phyloP scores from a whole-genome alignment of 2,329 filamentous ascomycete genomes.

The Colletotrichum brevisporum region DNA sequence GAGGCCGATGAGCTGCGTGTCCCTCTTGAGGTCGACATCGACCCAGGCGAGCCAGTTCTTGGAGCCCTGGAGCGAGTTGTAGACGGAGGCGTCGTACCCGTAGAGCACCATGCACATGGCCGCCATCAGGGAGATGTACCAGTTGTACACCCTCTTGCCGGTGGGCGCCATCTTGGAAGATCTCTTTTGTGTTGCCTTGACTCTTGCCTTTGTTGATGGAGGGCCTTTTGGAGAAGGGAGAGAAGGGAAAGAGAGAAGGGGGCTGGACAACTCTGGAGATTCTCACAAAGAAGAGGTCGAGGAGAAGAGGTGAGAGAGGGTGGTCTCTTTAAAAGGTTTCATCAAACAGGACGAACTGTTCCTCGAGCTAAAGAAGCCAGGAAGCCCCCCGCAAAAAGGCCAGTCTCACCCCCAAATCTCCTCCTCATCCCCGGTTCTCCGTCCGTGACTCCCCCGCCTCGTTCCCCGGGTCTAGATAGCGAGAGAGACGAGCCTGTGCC shows the following conservation, averaged over 20 bases:
- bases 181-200: not conserved
- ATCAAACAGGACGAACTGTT: not conserved
- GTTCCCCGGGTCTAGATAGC: constrained; percentile 32
- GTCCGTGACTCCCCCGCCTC: constrained; percentile 8
- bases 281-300: not conserved
- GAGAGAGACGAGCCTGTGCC: not conserved
- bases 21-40: constrained; percentile 61
- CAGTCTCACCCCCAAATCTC: constrained; percentile 9
- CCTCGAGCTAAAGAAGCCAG: constrained; percentile 5
- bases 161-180: constrained; percentile 32
- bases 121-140: constrained; percentile 73
- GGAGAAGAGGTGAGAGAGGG: not conserved
- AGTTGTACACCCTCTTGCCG: constrained; percentile 39
- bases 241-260: not conserved
- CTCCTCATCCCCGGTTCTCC: constrained; percentile 3
- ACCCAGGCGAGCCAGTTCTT: constrained; percentile 77
- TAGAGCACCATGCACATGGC: constrained; percentile 83
- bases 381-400: constrained; percentile 13
- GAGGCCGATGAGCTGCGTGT: constrained; percentile 61
- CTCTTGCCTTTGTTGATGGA: not conserved
- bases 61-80: constrained; percentile 79
- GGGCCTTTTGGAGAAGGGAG: no score
- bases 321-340: constrained; percentile 26
- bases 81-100: constrained; percentile 81
- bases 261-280: constrained; percentile 20